A percentile compares a stretch with the other conserved stretches of the same genome.
Conservation (phyloP, 345 rosid species). For the Aquilaria malaccensis region DNA sequence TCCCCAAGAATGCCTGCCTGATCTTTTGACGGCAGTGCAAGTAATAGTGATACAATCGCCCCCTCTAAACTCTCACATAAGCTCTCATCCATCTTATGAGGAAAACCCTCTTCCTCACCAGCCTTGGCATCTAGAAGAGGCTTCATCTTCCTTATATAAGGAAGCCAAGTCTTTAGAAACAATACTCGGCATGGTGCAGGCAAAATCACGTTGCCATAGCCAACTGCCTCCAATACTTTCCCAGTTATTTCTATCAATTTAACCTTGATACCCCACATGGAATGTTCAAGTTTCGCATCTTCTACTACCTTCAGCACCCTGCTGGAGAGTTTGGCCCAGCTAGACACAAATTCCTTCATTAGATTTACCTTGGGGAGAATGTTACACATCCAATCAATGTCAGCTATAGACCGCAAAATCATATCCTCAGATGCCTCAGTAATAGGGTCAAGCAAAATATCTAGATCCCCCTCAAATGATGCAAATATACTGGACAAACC, state of each 20-base stretch:
- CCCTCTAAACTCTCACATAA: conserved; percentile 75
- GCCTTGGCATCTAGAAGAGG: conserved; percentile 50
- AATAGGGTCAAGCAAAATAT: conserved; percentile 39
- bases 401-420: conserved; percentile 34
- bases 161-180: conserved; percentile 74
- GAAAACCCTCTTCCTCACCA: conserved; percentile 33
- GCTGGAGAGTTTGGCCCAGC: conserved; percentile 53
- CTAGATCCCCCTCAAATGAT: conserved; percentile 40
- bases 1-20: conserved; percentile 83
- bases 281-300: conserved; percentile 44
- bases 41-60: conserved; percentile 57
- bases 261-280: conserved; percentile 62
- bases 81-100: conserved; percentile 71
- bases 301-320: conserved; percentile 43
- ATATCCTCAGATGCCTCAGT: conserved; percentile 28
- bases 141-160: conserved; percentile 74
- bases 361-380: conserved; percentile 63
- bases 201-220: conserved; percentile 79
- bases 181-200: conserved; percentile 42
- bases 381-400: conserved; percentile 81
- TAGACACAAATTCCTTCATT: conserved; percentile 77
- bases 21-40: conserved; percentile 78
- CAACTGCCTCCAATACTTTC: conserved; percentile 84
- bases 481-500: conserved; percentile 53
- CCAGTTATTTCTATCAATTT: conserved; percentile 73